A percentile compares a stretch with the other conserved stretches of the same genome.
Evolutionary conservation across 331 rosid species (phyloP).

Genomic region (Malus hybrid): DNA sequence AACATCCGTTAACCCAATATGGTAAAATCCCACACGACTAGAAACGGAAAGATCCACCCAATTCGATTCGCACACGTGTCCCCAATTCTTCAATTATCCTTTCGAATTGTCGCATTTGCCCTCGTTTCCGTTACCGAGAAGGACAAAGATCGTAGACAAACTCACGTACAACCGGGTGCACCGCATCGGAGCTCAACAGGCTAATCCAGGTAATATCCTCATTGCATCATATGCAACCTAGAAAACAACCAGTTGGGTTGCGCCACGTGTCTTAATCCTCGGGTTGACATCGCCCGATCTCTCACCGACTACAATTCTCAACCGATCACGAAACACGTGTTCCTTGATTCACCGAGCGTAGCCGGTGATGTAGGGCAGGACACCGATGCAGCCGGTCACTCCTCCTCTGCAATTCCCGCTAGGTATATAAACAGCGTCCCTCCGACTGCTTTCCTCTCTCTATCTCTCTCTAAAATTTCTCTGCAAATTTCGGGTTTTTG

Average conservation of each 20-base stretch:
- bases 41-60: background rate
- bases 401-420: constrained; percentile 33
- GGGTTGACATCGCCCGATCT: constrained; percentile 24
- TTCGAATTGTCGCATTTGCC: background rate
- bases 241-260: background rate
- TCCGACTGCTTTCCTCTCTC: background rate
- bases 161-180: background rate
- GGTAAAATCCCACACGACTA: background rate
- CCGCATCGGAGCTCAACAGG: background rate
- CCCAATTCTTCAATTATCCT: background rate
- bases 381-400: constrained; percentile 35
- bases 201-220: background rate
- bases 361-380: constrained; percentile 30
- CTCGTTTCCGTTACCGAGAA: background rate
- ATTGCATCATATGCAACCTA: constrained; percentile 9
- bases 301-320: constrained; percentile 27
- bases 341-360: constrained; percentile 2
- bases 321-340: constrained; percentile 31
- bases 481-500: constrained; percentile 16
- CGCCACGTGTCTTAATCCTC: constrained; percentile 26
- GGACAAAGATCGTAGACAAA: background rate
- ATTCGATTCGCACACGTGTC: background rate
- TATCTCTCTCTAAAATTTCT: background rate
- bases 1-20: background rate
- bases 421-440: constrained; percentile 19